A percentile compares a stretch with the other conserved stretches of the same genome.
Conservation (phyloP, 164 flowering plant species). For the Magnolia kwangsiensis region DNA sequence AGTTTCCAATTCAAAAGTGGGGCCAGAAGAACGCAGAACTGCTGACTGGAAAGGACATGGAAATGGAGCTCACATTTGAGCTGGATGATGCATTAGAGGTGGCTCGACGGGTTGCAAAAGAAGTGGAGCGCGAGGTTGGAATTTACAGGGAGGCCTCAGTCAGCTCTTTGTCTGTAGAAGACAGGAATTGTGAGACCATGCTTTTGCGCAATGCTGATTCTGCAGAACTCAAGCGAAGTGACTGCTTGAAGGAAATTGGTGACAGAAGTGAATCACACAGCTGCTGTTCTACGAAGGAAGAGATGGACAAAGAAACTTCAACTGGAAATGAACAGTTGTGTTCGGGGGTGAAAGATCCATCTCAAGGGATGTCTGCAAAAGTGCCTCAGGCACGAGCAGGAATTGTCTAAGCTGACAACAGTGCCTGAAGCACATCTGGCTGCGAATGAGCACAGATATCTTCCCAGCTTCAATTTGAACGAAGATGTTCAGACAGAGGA, state of each 20-base stretch:
- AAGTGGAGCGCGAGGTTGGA: conserved; percentile 10
- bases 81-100: conserved; percentile 10
- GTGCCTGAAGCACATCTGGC: conserved; percentile 10
- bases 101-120: conserved; percentile 13
- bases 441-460: not conserved
- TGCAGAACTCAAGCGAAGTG: not conserved
- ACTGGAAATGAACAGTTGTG: not conserved
- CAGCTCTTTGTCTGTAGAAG: conserved; percentile 7
- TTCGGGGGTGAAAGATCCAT: not conserved
- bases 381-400: conserved; percentile 12
- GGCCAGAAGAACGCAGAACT: conserved; percentile 5
- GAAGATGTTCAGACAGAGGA: conserved; percentile 22
- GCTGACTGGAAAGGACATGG: not conserved
- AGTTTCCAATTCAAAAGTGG: not conserved
- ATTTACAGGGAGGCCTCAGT: conserved; percentile 12
- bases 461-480: conserved; percentile 23
- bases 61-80: conserved; percentile 11
- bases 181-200: conserved; percentile 2
- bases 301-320: not conserved
- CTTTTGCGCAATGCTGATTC: conserved; percentile 7
- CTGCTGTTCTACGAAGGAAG: conserved; percentile 11
- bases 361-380: not conserved
- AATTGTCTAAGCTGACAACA: conserved; percentile 13
- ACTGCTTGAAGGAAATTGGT: not conserved
- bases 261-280: not conserved